Evolutionary conservation across 164 flowering plant genomes (phyloP), one percentile per base, ranked within the genome.

Genomic region (Annona cherimola): DNA sequence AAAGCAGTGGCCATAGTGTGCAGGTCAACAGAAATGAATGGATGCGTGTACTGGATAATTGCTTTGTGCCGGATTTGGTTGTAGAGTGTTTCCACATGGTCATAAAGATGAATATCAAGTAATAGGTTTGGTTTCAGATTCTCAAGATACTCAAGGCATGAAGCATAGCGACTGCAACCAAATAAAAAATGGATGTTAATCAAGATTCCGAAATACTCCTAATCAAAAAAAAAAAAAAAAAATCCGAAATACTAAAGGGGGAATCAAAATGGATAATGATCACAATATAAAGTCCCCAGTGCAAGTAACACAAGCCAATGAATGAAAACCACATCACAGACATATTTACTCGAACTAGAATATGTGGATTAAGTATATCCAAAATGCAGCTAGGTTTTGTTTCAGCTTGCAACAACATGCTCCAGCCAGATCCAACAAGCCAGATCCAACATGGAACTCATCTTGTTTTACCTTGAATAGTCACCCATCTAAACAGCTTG

Each of bases 1-100:
- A 96, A 96, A 61, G 99, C 99, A 87, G 86, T 83, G 44, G 99
- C 99, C 98, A 96, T 96, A 88, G 90, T 93, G 71, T 72, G 74
- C 79, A 96, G 78, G 78, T 93, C 99, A 76, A 96, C 98, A 61
- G 98, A 96, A 73, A 93, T 87, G 78, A 91, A 96, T 35, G 99
- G 99, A 74, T 74, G 96, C 16, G 99, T 93, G 73, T 95, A 96
- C 80, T 96, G 97, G 78, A 96, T 91, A 65, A 96, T 89, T 63
- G 99, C 99, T 81, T 92, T 93, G 86, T 84, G 88, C 16, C 98
- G 96, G 70, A 96, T 96, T 75, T 90, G 90, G 74, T 80, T 83
- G 77, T 96, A 96, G 40, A 96, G 82, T 26, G 89, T 86, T 80
- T 88, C 96, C 19, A 96, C 90, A 80, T 96, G 99, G 75, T 93